Conservation (phyloP, 1,284 basidiomycete genomes). For the Rhodotorula sp. region DNA sequence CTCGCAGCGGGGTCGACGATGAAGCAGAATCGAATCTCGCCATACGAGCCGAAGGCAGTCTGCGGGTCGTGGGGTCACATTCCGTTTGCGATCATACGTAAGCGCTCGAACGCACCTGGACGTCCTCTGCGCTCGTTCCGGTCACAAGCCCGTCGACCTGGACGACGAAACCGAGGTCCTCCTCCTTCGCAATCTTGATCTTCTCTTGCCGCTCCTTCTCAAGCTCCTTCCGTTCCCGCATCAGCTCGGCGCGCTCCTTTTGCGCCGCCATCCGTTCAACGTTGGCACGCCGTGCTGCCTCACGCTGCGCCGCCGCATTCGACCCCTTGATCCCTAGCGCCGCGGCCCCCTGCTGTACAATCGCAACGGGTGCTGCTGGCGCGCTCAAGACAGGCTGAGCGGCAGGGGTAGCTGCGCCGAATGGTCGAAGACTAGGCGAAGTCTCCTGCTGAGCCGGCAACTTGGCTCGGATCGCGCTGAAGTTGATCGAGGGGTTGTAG, state of each 20-base stretch:
- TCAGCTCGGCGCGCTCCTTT: constrained; percentile 3
- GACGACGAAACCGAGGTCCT: constrained; percentile 34
- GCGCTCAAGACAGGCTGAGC: constrained; percentile 7
- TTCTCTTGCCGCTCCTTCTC: constrained; percentile 6
- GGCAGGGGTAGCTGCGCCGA: constrained; percentile 28
- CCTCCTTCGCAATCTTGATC: constrained; percentile 17
- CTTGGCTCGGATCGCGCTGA: not conserved
- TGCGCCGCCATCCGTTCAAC: not conserved
- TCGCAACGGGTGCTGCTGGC: not conserved
- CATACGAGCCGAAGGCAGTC: constrained; percentile 41
- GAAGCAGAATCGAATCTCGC: constrained; percentile 36
- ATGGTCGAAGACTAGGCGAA: constrained; percentile 18
- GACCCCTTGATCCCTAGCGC: constrained; percentile 19
- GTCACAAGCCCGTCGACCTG: constrained; percentile 38
- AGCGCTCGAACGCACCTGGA: constrained; percentile 34
- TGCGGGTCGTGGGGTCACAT: not conserved
- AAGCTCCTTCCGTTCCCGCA: constrained; percentile 10
- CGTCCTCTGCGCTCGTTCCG: constrained; percentile 41
- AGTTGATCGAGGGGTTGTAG: constrained; percentile 28
- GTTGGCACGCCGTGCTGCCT: not conserved
- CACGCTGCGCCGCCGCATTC: not conserved
- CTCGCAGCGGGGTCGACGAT: constrained; percentile 23
- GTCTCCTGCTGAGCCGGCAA: not conserved
- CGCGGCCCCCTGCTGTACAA: not conserved
- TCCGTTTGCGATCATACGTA: no score